phyloP scores from a whole-genome alignment of 495 filamentous ascomycete genomes.

The Hypoxylon lenormandii region DNA sequence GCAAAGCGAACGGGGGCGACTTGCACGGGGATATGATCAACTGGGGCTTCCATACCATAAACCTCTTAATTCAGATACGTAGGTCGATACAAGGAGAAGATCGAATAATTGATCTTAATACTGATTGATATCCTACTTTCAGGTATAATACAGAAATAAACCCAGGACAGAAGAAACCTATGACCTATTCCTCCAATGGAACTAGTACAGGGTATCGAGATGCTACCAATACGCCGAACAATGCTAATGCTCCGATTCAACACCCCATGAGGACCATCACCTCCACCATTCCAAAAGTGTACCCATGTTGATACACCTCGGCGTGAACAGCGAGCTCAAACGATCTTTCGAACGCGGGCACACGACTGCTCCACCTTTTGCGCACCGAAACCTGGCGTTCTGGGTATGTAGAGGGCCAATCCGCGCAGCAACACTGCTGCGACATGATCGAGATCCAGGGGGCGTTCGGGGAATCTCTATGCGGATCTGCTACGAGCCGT shows the following conservation, averaged over 20 bases:
- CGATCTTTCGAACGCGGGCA: conserved; percentile 36
- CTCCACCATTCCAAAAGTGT: conserved; percentile 18
- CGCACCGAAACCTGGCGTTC: conserved; percentile 29
- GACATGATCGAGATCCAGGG: conserved; percentile 48
- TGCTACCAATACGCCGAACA: conserved; percentile 37
- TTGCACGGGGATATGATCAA: no score
- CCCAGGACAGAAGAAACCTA: conserved; percentile 5
- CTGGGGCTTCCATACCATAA: no score
- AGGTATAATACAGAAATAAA: not conserved
- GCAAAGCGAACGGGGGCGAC: no score
- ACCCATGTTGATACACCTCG: conserved; percentile 29
- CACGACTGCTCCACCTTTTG: conserved; percentile 23
- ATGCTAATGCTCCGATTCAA: conserved; percentile 29
- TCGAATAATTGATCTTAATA: no score
- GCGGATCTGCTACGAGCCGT: conserved; percentile 65
- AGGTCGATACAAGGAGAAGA: no score
- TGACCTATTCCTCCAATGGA: conserved; percentile 5
- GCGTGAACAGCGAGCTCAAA: conserved; percentile 41
- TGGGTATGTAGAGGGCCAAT: conserved; percentile 52
- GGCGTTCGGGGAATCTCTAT: conserved; percentile 53
- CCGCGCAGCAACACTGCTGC: conserved; percentile 48
- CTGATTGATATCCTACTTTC: not conserved
- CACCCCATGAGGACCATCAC: conserved; percentile 12
- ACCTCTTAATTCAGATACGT: no score
- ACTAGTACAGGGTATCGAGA: conserved; percentile 14